A percentile compares a stretch with the other conserved stretches of the same genome.
phyloP scores from a whole-genome alignment of 345 rosid species.

The Sonneratia alba region DNA sequence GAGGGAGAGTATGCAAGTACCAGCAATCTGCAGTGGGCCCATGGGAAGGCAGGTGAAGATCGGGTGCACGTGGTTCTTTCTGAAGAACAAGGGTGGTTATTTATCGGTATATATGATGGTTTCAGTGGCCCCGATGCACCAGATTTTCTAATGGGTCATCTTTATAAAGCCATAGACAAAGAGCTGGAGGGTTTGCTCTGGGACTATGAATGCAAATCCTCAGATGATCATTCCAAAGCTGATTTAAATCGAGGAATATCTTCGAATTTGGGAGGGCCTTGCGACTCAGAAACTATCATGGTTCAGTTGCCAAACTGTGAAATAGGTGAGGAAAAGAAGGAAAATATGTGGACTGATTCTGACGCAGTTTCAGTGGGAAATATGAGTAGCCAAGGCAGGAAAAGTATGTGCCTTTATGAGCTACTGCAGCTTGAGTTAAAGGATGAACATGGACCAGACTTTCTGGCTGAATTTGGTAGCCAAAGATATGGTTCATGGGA shows the following conservation, averaged over 20 bases:
- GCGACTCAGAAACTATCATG: too few relatives aligned
- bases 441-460: conserved; percentile 27
- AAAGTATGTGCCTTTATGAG: conserved; percentile 80
- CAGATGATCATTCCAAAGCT: conserved; percentile 25
- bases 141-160: conserved; percentile 80
- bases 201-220: conserved; percentile 61
- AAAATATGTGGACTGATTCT: conserved; percentile 13
- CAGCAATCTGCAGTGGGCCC: conserved; percentile 94
- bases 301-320: conserved; percentile 19
- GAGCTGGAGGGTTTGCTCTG: conserved; percentile 91
- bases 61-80: conserved; percentile 94
- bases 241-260: conserved; percentile 11
- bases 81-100: conserved; percentile 98
- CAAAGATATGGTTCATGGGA: conserved; percentile 19
- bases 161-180: conserved; percentile 75
- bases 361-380: conserved; percentile 25
- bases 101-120: conserved; percentile 96
- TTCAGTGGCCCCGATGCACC: conserved; percentile 99
- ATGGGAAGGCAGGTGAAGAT: conserved; percentile 99
- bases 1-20: conserved; percentile 46
- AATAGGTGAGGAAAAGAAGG: conserved; percentile 36
- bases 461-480: conserved; percentile 17
- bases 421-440: conserved; percentile 67
- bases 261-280: conserved; percentile 18
- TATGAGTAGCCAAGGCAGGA: conserved; percentile 48